These are phyloP conservation scores for Aphanomyces astaci DNA, from an alignment of 352 stramenopile species.

Conservation along the genomic window DNA sequence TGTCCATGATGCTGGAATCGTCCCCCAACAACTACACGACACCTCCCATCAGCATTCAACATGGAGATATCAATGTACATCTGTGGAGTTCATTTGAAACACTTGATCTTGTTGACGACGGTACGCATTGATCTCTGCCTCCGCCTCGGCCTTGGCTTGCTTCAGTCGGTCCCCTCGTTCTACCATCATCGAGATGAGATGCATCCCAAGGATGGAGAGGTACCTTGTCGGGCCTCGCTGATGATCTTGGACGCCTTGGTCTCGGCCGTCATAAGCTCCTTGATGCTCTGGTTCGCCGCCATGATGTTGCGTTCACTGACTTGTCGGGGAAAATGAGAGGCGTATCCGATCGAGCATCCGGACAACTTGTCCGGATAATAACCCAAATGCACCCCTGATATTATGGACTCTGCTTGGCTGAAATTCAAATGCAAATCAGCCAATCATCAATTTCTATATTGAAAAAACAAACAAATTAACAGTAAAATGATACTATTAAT, in stretches of 20 bases:
- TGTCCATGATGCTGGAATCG: conserved; percentile 63
- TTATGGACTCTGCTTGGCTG: background rate
- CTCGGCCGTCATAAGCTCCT: conserved; percentile 86
- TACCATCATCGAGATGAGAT: conserved; percentile 23
- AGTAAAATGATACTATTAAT: no score
- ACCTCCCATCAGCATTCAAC: background rate
- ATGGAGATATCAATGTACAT: conserved; percentile 34
- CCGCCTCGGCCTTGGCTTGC: conserved; percentile 80
- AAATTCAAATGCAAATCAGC: background rate
- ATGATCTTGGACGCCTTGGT: conserved; percentile 88
- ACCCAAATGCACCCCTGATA: background rate
- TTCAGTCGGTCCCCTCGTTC: conserved; percentile 81
- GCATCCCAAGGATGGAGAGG: background rate
- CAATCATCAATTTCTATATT: background rate
- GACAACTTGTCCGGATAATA: background rate
- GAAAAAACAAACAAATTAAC: background rate
- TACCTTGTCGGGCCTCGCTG: conserved; percentile 75
- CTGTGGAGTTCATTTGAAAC: conserved; percentile 80
- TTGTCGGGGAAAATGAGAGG: conserved; percentile 10
- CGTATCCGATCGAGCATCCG: background rate
- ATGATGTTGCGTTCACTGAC: conserved; percentile 29
- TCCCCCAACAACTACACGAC: conserved; percentile 59
- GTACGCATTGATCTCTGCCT: conserved; percentile 78
- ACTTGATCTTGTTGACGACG: conserved; percentile 76
- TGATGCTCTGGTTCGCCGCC: conserved; percentile 82